Conservation (phyloP, 345 rosid species). For the Camelina hispida region DNA sequence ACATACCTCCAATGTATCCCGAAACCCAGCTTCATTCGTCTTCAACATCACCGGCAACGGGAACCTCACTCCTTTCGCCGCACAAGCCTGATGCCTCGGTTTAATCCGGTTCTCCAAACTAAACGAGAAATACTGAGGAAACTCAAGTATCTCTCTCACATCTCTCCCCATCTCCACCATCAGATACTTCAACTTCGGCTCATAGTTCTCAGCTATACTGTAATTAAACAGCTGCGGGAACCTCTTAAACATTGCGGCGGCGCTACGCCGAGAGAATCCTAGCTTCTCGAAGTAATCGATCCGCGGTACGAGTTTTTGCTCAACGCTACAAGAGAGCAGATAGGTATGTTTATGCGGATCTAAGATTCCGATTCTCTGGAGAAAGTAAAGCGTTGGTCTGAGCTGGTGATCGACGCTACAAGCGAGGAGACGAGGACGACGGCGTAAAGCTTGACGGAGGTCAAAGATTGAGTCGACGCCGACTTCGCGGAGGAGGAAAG, state of each 20-base stretch:
- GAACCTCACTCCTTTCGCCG: constrained; percentile 68
- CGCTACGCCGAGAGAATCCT: constrained; percentile 65
- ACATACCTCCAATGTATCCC: constrained; percentile 64
- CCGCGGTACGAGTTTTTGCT: constrained; percentile 68
- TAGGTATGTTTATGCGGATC: constrained; percentile 70
- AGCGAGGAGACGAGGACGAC: constrained; percentile 83
- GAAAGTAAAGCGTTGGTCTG: constrained; percentile 81
- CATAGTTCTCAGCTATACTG: constrained; percentile 67
- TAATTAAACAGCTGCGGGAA: constrained; percentile 84
- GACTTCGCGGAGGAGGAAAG: constrained; percentile 94
- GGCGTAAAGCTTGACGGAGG: constrained; percentile 60
- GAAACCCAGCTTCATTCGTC: constrained; percentile 64
- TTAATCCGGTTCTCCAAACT: constrained; percentile 86
- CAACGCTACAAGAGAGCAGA: constrained; percentile 84
- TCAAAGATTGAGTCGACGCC: constrained; percentile 54
- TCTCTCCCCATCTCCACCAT: constrained; percentile 87
- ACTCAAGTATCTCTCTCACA: constrained; percentile 74
- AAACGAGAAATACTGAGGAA: constrained; percentile 87
- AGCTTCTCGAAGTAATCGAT: constrained; percentile 66
- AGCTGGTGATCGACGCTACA: constrained; percentile 64
- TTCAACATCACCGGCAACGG: constrained; percentile 68
- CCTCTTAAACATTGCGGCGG: constrained; percentile 67
- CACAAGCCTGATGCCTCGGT: constrained; percentile 78
- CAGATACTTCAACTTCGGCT: constrained; percentile 71
- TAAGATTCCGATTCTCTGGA: constrained; percentile 72